A percentile compares a stretch with the other conserved stretches of the same genome.
Conservation (phyloP, 169 alveolate species). For the Plasmodium sp. region DNA sequence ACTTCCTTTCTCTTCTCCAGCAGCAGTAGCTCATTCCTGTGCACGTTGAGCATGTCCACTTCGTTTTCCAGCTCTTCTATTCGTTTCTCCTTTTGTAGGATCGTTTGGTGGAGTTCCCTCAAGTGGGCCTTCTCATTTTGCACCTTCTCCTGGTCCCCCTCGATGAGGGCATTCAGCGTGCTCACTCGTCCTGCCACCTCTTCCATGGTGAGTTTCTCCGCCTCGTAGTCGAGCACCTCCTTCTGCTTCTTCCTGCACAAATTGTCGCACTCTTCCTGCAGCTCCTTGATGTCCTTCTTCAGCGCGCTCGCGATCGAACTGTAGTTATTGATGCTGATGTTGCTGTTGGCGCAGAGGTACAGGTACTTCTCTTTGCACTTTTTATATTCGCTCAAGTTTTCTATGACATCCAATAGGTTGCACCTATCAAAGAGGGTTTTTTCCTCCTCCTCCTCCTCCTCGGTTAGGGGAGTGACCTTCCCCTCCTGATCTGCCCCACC, state of each 20-base stretch:
- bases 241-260: conserved; percentile 46
- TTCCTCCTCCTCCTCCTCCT: conserved; percentile 64
- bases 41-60: conserved; percentile 72
- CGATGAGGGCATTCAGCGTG: conserved; percentile 50
- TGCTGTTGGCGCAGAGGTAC: conserved; percentile 54
- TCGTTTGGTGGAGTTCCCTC: neutral
- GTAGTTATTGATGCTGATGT: conserved; percentile 41
- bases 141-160: conserved; percentile 36
- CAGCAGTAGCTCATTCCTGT: conserved; percentile 75
- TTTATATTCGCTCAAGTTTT: conserved; percentile 16
- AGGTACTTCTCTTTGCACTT: conserved; percentile 25
- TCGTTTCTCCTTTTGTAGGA: conserved; percentile 38
- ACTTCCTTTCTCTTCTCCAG: conserved; percentile 73
- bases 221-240: conserved; percentile 18
- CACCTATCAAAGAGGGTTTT: neutral
- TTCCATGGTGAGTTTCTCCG: conserved; percentile 27
- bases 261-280: conserved; percentile 66
- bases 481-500: neutral
- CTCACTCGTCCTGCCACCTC: neutral
- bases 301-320: neutral
- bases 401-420: conserved; percentile 9
- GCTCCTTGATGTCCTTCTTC: conserved; percentile 48
- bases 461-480: conserved; percentile 8
- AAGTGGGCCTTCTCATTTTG: conserved; percentile 34
- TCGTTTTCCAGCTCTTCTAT: conserved; percentile 72